Percentiles rank a stretch among this genome's conserved stretches.
Evolutionary conservation across 345 rosid species (phyloP).

Genomic region (Heritiera littoralis): DNA sequence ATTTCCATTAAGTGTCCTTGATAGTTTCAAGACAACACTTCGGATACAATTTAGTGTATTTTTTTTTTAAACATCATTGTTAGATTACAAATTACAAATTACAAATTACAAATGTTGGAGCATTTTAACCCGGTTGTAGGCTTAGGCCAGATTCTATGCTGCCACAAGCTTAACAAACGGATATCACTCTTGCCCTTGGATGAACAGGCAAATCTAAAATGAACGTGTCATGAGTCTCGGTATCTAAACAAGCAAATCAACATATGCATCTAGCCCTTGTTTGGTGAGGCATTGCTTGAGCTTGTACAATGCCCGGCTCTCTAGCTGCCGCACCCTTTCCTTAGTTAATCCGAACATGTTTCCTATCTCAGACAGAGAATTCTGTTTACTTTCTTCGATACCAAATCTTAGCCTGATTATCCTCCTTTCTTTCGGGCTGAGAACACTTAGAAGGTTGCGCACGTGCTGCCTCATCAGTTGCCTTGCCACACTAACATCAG

Average conservation of each 20-base stretch:
- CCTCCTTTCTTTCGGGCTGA: conserved; percentile 67
- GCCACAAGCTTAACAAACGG: background rate
- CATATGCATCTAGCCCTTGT: conserved; percentile 63
- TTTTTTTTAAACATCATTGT: background rate
- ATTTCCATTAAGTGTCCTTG: too few species aligned
- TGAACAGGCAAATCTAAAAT: background rate
- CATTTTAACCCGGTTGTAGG: background rate
- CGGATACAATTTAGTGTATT: background rate
- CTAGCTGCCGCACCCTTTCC: conserved; percentile 82
- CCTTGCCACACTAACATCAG: conserved; percentile 55
- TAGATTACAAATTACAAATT: conserved; percentile 7
- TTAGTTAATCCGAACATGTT: conserved; percentile 57
- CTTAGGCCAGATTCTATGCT: background rate
- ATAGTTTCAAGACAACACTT: background rate
- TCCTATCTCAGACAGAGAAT: conserved; percentile 70
- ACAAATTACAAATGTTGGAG: background rate
- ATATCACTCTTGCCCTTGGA: conserved; percentile 2
- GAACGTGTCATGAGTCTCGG: background rate
- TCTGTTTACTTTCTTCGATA: conserved; percentile 59
- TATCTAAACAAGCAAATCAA: conserved; percentile 55
- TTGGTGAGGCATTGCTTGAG: conserved; percentile 60
- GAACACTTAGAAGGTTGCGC: conserved; percentile 52
- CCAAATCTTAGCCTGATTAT: conserved; percentile 80
- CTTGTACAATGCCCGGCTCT: conserved; percentile 69
- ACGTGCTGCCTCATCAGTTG: conserved; percentile 73